Evolutionary conservation across 2,329 filamentous ascomycete species (phyloP).

Genomic region (Eutypella sp.): DNA sequence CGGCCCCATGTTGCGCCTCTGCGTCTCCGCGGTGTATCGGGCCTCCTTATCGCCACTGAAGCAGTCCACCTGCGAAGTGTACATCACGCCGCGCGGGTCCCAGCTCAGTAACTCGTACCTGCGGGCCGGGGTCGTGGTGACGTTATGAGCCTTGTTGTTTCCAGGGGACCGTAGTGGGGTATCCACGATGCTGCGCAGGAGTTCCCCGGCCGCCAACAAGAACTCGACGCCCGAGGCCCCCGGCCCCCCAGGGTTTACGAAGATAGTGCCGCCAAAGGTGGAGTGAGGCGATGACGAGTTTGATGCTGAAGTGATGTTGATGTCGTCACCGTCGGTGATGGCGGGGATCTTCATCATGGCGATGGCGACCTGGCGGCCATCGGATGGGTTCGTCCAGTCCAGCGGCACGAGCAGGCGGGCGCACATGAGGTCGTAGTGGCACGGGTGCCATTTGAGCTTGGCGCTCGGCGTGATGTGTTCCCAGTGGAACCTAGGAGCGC

Average conservation of each 20-base stretch:
- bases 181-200: slow-evolving; percentile 24
- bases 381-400: slow-evolving; percentile 30
- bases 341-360: slow-evolving; percentile 39
- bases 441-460: slow-evolving; percentile 34
- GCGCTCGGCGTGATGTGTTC: slow-evolving; percentile 28
- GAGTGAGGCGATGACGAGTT: too few species aligned
- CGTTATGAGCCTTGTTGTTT: too few species aligned
- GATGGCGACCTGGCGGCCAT: slow-evolving; percentile 27
- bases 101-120: slow-evolving; percentile 40
- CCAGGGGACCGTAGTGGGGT: too few species aligned
- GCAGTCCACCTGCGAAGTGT: slow-evolving; percentile 35
- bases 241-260: slow-evolving; percentile 42
- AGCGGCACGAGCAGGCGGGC: slow-evolving; percentile 39
- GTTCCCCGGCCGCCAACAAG: slow-evolving; percentile 18
- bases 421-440: slow-evolving; percentile 35
- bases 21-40: slow-evolving; percentile 20
- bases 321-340: slow-evolving; percentile 30
- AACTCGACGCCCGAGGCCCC: slow-evolving; percentile 34
- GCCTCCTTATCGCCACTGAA: slow-evolving; percentile 27
- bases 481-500: slow-evolving; percentile 31
- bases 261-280: slow-evolving; percentile 36
- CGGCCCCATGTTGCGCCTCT: slow-evolving; percentile 25
- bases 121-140: too few species aligned
- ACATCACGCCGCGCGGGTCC: slow-evolving; percentile 38
- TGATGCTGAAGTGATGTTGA: too few species aligned